Base-by-base conservation (phyloP, 2,329 filamentous ascomycete species). In the Didymella lethalis region DNA sequence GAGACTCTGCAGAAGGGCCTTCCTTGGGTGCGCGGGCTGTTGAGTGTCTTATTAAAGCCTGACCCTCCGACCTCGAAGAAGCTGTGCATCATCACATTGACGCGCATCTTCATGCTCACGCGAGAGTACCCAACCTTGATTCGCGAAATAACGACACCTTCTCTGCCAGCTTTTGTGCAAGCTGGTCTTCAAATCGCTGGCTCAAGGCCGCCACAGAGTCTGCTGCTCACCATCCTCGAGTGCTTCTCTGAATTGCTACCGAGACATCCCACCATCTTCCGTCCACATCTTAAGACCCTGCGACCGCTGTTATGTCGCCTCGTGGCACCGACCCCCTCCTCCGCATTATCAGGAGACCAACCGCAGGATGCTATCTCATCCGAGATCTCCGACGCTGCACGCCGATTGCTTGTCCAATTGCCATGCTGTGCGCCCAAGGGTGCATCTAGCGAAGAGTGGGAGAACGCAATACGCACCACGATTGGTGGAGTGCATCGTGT, bases 61-160 rank as follows among this genome's bases (percentile, higher is more conserved):
- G 92, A 96, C 69, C 87, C 91, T 3, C 76, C 85, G 7, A 86
- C 89, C 4, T 88, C 88, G 32, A 96, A 95, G 73, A 90, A 90
- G 73, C 77, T 97, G 58, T 87, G 86, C 65, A 82, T 97, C 48
- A 85, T 95, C 61, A 87, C 91, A 14, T 80, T 97, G 61, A 90
- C 91, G 20, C 89, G 90, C 70, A 93, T 97, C 66, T 97, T 95
- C 79, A 84, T 88, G 66, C 85, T 95, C 34, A 90, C 93, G 40
- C 91, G 93, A 71, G 87, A 89, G 36, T 93, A 93, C 72, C 91
- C 90, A 59, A 95, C 92, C 8, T 82, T 97, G 52, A 83, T 94
- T 44, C 86, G 94, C 67, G 93, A 97, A 74, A 91, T 97, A 61
- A 93, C 91, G 0, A 96, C 93, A 0, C 92, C 92, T 2, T 91